A percentile compares a stretch with the other conserved stretches of the same genome.
Evolutionary conservation across 2,329 filamentous ascomycete genomes (phyloP).

Genomic region (Myrmaecium sp.): DNA sequence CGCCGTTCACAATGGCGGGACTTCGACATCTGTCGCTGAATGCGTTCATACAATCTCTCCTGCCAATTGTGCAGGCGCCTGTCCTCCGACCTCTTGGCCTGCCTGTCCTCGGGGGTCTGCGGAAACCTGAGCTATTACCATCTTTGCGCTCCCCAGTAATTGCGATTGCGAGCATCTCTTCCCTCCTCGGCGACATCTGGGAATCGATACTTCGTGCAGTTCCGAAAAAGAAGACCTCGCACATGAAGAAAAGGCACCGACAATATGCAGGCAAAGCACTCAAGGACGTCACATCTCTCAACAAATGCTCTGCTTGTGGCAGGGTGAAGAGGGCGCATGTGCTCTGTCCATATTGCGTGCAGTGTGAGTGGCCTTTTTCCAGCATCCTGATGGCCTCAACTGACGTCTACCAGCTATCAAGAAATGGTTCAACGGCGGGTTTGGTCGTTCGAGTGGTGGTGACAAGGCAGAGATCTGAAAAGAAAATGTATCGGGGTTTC

Average conservation of each 20-base stretch:
- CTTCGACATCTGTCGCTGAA: slow-evolving; percentile 20
- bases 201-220: slow-evolving; percentile 82
- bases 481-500: too few species aligned
- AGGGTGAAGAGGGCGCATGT: slow-evolving; percentile 75
- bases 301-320: slow-evolving; percentile 80
- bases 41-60: slow-evolving; percentile 32
- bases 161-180: slow-evolving; percentile 18
- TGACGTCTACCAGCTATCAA: slow-evolving; percentile 2
- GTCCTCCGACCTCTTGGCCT: slow-evolving; percentile 21
- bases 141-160: slow-evolving; percentile 33
- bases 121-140: slow-evolving; percentile 39
- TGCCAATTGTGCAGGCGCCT: slow-evolving; percentile 32
- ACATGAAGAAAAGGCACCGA: slow-evolving; percentile 84
- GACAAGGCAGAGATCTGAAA: too few species aligned
- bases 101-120: slow-evolving; percentile 27
- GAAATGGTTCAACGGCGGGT: slow-evolving; percentile 4
- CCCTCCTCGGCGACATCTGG: slow-evolving; percentile 70
- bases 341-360: slow-evolving; percentile 72
- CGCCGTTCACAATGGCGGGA: slow-evolving; percentile 16
- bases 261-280: slow-evolving; percentile 92
- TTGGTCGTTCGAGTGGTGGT: too few species aligned
- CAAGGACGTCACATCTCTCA: slow-evolving; percentile 75
- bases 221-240: slow-evolving; percentile 96
- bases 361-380: too few species aligned
- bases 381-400: neutral